A percentile compares a stretch with the other conserved stretches of the same genome.
Evolutionary conservation across 2,329 filamentous ascomycete species (phyloP).

Genomic region (Metarhizium album): DNA sequence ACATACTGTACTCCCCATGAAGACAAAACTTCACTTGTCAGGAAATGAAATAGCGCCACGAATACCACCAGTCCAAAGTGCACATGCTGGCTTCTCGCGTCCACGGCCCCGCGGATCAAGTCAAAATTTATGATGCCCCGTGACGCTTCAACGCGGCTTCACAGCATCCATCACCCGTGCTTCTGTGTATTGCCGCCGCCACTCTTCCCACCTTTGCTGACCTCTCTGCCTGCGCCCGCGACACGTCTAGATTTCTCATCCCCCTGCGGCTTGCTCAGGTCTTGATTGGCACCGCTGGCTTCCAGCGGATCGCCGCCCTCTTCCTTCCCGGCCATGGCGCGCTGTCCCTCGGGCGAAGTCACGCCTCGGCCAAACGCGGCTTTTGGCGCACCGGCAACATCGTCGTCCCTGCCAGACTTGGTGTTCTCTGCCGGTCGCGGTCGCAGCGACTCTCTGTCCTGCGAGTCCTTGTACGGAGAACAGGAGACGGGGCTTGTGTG

Average conservation of each 20-base stretch:
- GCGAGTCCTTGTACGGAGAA: constrained; percentile 37
- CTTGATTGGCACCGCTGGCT: constrained; percentile 6
- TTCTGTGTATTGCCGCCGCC: constrained; percentile 20
- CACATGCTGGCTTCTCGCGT: no score
- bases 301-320: constrained; percentile 8
- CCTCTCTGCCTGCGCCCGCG: constrained; percentile 21
- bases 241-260: constrained; percentile 20
- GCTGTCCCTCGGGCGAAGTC: constrained; percentile 56
- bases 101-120: no score
- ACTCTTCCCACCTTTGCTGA: constrained; percentile 25
- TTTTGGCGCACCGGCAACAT: constrained; percentile 41
- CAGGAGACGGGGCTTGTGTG: constrained; percentile 19
- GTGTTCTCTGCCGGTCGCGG: constrained; percentile 56
- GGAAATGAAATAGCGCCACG: no score
- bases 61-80: no score
- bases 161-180: constrained; percentile 12
- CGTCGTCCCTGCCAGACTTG: constrained; percentile 55
- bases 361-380: constrained; percentile 59
- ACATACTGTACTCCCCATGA: no score
- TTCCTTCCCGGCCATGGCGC: constrained; percentile 21
- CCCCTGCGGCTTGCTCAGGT: constrained; percentile 7
- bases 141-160: background rate
- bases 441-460: constrained; percentile 52
- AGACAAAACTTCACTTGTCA: no score
- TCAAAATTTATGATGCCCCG: no score